Conservation (phyloP, 306 rosid genomes). For the Pachyrhizus erosus region DNA sequence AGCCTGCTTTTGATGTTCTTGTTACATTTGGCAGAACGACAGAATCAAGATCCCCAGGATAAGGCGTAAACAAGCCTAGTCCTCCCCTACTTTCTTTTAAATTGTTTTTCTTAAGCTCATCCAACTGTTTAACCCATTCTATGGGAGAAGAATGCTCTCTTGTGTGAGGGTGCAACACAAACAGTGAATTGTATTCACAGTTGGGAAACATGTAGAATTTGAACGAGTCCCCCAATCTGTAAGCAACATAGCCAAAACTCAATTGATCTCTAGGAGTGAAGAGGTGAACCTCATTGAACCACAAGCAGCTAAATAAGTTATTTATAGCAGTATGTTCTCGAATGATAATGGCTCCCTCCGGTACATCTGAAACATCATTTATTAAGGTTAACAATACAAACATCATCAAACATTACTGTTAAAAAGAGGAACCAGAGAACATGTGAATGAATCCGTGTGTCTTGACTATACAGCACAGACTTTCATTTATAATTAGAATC, state of each 20-base stretch:
- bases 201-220: constrained; percentile 90
- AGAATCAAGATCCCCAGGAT: constrained; percentile 74
- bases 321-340: constrained; percentile 82
- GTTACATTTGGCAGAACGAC: constrained; percentile 76
- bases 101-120: constrained; percentile 67
- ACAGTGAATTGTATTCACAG: constrained; percentile 93
- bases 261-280: constrained; percentile 99
- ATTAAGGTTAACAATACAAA: constrained; percentile 26
- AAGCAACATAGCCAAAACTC: constrained; percentile 92
- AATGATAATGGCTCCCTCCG: constrained; percentile 91
- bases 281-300: constrained; percentile 98
- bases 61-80: constrained; percentile 89
- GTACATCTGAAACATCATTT: constrained; percentile 78
- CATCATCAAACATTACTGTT: constrained; percentile 14
- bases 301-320: constrained; percentile 94
- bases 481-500: neutral
- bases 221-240: constrained; percentile 74
- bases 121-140: constrained; percentile 90
- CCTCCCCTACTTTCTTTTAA: constrained; percentile 91
- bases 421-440: neutral
- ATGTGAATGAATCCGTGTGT: neutral
- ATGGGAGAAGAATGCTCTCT: constrained; percentile 98
- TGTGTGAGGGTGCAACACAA: constrained; percentile 95
- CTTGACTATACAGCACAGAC: neutral
- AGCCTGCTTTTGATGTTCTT: constrained; percentile 95